Evolutionary conservation across 306 rosid species (phyloP).

Genomic region (Quercus wislizeni): DNA sequence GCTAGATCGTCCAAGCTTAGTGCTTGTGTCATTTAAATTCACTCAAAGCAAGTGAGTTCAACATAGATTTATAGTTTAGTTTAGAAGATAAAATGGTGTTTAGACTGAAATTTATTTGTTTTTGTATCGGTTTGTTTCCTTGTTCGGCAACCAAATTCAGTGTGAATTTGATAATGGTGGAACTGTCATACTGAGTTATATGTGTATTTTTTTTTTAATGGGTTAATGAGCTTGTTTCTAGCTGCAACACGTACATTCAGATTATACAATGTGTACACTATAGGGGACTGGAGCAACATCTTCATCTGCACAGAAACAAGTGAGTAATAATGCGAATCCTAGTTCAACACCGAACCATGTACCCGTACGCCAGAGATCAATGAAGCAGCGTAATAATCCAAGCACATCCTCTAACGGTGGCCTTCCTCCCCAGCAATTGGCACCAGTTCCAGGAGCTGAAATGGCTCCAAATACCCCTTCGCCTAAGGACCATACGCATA

Average conservation of each 20-base stretch:
- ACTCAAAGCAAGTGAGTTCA: background rate
- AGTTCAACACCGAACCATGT: slow-evolving; percentile 32
- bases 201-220: background rate
- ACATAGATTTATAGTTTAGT: background rate
- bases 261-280: slow-evolving; percentile 25
- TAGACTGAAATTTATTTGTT: background rate
- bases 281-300: slow-evolving; percentile 51
- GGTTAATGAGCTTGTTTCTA: background rate
- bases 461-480: slow-evolving; percentile 38
- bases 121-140: background rate
- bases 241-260: slow-evolving; percentile 24
- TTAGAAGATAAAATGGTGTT: background rate
- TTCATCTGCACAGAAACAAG: slow-evolving; percentile 52
- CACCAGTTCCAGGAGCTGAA: slow-evolving; percentile 38
- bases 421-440: slow-evolving; percentile 39
- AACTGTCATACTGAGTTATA: background rate
- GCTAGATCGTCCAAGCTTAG: background rate
- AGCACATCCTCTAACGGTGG: slow-evolving; percentile 53
- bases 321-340: slow-evolving; percentile 17
- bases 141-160: background rate
- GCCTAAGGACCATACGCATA: slow-evolving; percentile 53
- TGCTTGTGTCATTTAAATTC: background rate
- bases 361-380: slow-evolving; percentile 41
- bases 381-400: slow-evolving; percentile 46
- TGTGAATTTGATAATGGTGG: background rate